These are phyloP conservation scores for Peronospora belbahrii DNA, from an alignment of 352 stramenopile species.

Conservation along the genomic window DNA sequence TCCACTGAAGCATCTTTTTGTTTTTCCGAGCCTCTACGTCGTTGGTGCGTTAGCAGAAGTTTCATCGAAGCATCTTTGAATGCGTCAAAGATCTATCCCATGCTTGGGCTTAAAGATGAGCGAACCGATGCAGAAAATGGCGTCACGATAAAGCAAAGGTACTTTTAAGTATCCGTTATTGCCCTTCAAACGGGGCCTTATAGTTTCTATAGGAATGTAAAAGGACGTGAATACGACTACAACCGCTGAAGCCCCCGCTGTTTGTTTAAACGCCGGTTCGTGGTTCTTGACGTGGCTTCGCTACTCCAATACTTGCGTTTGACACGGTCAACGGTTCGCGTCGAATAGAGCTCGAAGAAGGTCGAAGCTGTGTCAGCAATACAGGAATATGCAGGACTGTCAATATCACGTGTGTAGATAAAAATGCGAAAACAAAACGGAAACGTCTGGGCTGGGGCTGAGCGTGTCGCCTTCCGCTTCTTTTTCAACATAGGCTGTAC, in stretches of 20 bases:
- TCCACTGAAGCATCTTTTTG: constrained; percentile 41
- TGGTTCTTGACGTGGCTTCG: constrained; percentile 4
- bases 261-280: constrained; percentile 1
- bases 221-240: constrained; percentile 8
- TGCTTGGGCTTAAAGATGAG: constrained; percentile 9
- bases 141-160: constrained; percentile 17
- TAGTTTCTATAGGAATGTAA: constrained; percentile 20
- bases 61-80: constrained; percentile 27
- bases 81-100: constrained; percentile 44
- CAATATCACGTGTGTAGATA: constrained; percentile 37
- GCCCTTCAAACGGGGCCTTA: not conserved
- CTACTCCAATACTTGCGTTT: constrained; percentile 63
- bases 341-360: constrained; percentile 84
- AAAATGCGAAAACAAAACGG: constrained; percentile 84
- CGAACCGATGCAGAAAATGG: constrained; percentile 8
- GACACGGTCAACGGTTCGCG: constrained; percentile 73
- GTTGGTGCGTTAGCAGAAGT: too few species aligned
- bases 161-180: constrained; percentile 9
- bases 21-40: too few species aligned
- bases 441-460: constrained; percentile 72
- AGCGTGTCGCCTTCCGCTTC: constrained; percentile 82
- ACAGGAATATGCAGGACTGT: constrained; percentile 34
- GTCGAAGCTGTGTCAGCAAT: constrained; percentile 50
- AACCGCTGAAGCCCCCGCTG: constrained; percentile 8
- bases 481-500: constrained; percentile 85